Evolutionary conservation across 1,139 yeast genomes (phyloP).

Genomic region (Nakaseomyces sp.): DNA sequence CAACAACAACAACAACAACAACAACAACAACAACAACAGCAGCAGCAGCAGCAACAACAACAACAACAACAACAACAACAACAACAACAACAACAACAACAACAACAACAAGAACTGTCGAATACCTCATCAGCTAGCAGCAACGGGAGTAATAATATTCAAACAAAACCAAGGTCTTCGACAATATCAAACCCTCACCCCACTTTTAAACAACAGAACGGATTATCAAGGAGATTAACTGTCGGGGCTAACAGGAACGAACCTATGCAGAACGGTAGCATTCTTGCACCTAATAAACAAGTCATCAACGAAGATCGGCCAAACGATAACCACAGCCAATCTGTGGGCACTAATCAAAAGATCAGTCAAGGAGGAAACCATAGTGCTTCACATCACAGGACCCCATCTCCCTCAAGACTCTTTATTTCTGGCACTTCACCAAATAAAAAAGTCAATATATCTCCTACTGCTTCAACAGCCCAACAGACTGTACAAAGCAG

Average conservation of each 20-base stretch:
- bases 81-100: not conserved
- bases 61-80: not conserved
- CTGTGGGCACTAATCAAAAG: not conserved
- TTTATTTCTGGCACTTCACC: slow-evolving; percentile 18
- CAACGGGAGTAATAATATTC: not conserved
- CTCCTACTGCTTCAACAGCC: slow-evolving; percentile 14
- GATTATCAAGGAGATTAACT: slow-evolving; percentile 20
- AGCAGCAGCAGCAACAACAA: slow-evolving; percentile 1
- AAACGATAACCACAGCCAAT: not conserved
- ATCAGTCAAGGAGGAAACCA: not conserved
- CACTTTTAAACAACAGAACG: slow-evolving; percentile 15
- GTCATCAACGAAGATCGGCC: not conserved
- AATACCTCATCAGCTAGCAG: not conserved
- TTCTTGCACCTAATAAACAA: not conserved
- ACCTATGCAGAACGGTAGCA: not conserved
- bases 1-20: slow-evolving; percentile 50
- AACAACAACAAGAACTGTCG: no score
- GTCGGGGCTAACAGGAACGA: slow-evolving; percentile 10
- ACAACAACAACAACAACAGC: slow-evolving; percentile 20
- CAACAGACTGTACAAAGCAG: not conserved
- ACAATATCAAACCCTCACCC: slow-evolving; percentile 17
- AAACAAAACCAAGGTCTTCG: slow-evolving; percentile 9
- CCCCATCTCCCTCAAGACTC: slow-evolving; percentile 23
- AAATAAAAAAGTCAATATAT: slow-evolving; percentile 14
- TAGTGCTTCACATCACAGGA: slow-evolving; percentile 11